Percentiles rank a stretch among this genome's conserved stretches.
These are phyloP conservation scores for Protomyces lactucae-debilis DNA, from an alignment of 1,139 yeast species.

Conservation along the genomic window DNA sequence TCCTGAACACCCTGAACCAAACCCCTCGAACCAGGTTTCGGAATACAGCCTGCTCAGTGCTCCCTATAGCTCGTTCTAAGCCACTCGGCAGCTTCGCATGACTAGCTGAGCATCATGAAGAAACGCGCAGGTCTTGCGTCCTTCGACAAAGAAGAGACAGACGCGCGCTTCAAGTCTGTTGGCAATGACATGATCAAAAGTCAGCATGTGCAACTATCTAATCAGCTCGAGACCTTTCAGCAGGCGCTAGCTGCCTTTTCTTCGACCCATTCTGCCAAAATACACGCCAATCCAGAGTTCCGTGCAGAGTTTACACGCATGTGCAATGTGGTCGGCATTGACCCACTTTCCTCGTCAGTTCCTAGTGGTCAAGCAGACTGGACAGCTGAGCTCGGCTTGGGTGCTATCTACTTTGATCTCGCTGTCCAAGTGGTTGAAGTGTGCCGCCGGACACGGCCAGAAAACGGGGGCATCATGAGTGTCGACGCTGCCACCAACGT, in stretches of 20 bases:
- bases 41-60: no score
- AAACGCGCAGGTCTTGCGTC: slow-evolving; percentile 43
- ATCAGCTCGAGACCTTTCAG: slow-evolving; percentile 43
- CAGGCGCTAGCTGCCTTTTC: slow-evolving; percentile 42
- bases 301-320: slow-evolving; percentile 66
- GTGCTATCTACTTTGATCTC: slow-evolving; percentile 59
- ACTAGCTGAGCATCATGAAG: neutral
- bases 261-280: slow-evolving; percentile 57
- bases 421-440: slow-evolving; percentile 70
- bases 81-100: no score
- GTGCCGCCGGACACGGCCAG: slow-evolving; percentile 62
- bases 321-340: slow-evolving; percentile 77
- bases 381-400: slow-evolving; percentile 41
- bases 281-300: slow-evolving; percentile 59
- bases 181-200: slow-evolving; percentile 38
- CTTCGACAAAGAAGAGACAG: slow-evolving; percentile 39
- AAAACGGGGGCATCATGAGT: slow-evolving; percentile 76
- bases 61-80: no score
- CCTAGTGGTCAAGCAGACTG: slow-evolving; percentile 44
- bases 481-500: slow-evolving; percentile 52
- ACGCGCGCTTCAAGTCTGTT: slow-evolving; percentile 39
- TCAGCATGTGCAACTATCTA: slow-evolving; percentile 40
- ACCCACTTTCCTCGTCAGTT: slow-evolving; percentile 52
- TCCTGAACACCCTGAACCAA: no score
- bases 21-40: no score